Conservation (phyloP, 2,329 filamentous ascomycete species). For the Purpureocillium lavendulum region DNA sequence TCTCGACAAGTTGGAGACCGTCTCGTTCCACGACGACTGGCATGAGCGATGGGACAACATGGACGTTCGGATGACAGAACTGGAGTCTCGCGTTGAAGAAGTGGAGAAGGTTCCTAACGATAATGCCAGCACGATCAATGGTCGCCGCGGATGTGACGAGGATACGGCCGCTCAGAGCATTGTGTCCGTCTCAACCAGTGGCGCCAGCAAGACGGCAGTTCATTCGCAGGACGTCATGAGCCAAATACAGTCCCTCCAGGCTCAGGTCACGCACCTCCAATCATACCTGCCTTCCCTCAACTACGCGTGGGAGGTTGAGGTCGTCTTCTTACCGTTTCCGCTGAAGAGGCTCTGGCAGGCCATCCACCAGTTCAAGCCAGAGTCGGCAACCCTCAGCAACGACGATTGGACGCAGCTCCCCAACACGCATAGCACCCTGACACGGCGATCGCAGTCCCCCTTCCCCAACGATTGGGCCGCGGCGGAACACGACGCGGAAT, state of each 20-base stretch:
- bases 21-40: constrained; percentile 65
- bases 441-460: constrained; percentile 38
- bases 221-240: constrained; percentile 38
- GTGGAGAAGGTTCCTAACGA: constrained; percentile 46
- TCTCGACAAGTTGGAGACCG: constrained; percentile 60
- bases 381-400: constrained; percentile 20
- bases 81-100: constrained; percentile 57
- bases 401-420: constrained; percentile 51
- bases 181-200: constrained; percentile 35
- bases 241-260: constrained; percentile 41
- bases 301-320: constrained; percentile 66
- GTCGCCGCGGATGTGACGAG: constrained; percentile 25
- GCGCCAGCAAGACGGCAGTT: constrained; percentile 23
- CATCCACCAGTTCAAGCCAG: constrained; percentile 36
- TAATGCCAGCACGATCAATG: constrained; percentile 30
- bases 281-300: constrained; percentile 50
- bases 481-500: constrained; percentile 41
- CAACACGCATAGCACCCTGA: constrained; percentile 34
- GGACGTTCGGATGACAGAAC: constrained; percentile 59
- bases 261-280: constrained; percentile 48
- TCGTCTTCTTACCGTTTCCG: constrained; percentile 66
- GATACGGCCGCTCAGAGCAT: constrained; percentile 38
- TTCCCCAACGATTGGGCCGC: constrained; percentile 36
- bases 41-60: constrained; percentile 58
- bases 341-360: constrained; percentile 48